A percentile compares a stretch with the other conserved stretches of the same genome.
Evolutionary conservation across 345 rosid genomes (phyloP).

Genomic region (Eucalyptus coolabah): DNA sequence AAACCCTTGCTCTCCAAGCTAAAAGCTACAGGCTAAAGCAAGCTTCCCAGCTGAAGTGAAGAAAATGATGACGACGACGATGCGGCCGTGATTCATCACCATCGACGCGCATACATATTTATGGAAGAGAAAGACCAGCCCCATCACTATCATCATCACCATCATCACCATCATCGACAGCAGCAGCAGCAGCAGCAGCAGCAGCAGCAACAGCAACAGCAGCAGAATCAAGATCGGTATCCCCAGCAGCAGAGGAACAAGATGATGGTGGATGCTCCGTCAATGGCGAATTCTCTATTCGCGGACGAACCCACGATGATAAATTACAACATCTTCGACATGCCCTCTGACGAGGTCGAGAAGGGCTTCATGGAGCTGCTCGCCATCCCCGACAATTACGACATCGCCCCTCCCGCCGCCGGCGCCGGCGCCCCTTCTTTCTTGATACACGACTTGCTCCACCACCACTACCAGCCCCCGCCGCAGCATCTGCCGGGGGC

Average conservation of each 20-base stretch:
- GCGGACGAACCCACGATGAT: slow-evolving; percentile 24
- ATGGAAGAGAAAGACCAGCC: background rate
- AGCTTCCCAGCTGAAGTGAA: background rate
- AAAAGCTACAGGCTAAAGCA: background rate
- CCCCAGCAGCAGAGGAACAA: background rate
- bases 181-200: background rate
- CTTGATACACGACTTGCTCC: slow-evolving; percentile 39
- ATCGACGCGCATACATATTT: background rate
- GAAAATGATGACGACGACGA: background rate
- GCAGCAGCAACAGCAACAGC: background rate
- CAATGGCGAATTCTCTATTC: slow-evolving; percentile 31
- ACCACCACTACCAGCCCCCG: slow-evolving; percentile 1
- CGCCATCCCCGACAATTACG: background rate
- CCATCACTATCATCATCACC: background rate
- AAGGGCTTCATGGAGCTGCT: slow-evolving; percentile 48
- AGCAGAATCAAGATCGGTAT: background rate
- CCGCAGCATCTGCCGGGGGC: slow-evolving; percentile 2
- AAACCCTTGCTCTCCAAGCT: background rate
- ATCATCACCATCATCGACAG: background rate
- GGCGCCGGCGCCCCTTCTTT: slow-evolving; percentile 1
- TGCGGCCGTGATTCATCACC: background rate
- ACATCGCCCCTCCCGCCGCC: background rate
- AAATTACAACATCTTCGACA: slow-evolving; percentile 48
- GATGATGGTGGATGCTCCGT: background rate
- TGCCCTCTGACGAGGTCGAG: slow-evolving; percentile 8